These are phyloP conservation scores for Mortierella sp. DNA, from an alignment of 371 early-diverging fungal species.

Conservation along the genomic window DNA sequence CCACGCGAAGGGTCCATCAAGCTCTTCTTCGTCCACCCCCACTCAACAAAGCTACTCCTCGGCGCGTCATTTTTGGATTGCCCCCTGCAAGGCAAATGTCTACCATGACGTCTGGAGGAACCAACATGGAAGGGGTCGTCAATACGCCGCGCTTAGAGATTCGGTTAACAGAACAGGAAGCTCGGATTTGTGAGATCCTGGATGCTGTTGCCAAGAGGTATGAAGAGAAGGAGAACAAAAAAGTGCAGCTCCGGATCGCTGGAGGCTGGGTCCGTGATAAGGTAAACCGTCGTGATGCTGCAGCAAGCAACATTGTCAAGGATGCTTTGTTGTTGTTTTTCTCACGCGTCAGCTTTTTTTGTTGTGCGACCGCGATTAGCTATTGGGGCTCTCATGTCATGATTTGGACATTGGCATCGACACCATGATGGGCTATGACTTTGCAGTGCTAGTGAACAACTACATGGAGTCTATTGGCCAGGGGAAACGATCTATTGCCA, in stretches of 20 bases:
- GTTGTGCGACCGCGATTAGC: constrained; percentile 55
- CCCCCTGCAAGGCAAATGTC: background rate
- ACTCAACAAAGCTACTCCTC: background rate
- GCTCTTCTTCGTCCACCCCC: background rate
- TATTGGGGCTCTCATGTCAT: constrained; percentile 88
- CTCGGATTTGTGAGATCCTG: constrained; percentile 71
- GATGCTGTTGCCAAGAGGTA: constrained; percentile 66
- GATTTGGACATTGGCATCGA: constrained; percentile 98
- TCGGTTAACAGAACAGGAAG: constrained; percentile 64
- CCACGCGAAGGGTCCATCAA: background rate
- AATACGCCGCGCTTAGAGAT: constrained; percentile 23
- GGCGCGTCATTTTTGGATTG: background rate
- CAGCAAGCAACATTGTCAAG: no score
- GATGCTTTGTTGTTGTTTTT: no score
- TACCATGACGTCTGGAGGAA: background rate
- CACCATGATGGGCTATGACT: constrained; percentile 94
- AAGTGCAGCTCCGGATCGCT: constrained; percentile 88
- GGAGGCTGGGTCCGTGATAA: constrained; percentile 99
- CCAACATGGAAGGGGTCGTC: background rate
- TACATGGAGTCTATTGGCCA: constrained; percentile 68
- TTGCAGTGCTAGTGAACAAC: constrained; percentile 83
- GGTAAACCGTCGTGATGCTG: constrained; percentile 54
- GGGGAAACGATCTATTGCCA: constrained; percentile 70
- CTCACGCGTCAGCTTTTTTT: no score
- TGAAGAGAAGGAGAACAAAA: constrained; percentile 58